Evolutionary conservation across 1,284 basidiomycete species (phyloP).

Genomic region (Sporisorium scitamineum): DNA sequence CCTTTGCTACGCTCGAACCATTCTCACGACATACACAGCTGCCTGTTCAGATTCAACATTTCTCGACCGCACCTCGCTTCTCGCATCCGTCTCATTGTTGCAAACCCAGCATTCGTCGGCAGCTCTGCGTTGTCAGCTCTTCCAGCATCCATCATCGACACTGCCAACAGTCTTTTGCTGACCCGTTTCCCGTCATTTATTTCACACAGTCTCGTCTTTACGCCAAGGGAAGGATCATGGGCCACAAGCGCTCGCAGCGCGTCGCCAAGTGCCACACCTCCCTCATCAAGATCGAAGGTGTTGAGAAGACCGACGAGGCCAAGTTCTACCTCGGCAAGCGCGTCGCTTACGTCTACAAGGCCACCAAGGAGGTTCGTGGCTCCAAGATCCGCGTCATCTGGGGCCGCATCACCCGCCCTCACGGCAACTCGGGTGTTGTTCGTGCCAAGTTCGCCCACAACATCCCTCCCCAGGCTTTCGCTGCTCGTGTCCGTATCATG

Average conservation of each 20-base stretch:
- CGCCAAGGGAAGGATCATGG: constrained; percentile 94
- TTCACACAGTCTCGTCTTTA: constrained; percentile 78
- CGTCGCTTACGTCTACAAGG: constrained; percentile 96
- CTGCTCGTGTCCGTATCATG: constrained; percentile 93
- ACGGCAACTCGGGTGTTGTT: constrained; percentile 89
- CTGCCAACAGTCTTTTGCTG: constrained; percentile 3
- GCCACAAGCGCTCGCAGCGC: constrained; percentile 98
- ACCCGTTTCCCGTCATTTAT: constrained; percentile 4
- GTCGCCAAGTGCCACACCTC: constrained; percentile 95
- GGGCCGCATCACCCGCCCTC: constrained; percentile 76
- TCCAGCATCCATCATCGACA: neutral
- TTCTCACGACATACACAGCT: neutral
- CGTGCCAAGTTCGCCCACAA: constrained; percentile 97
- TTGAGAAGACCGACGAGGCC: constrained; percentile 90
- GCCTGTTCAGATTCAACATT: neutral
- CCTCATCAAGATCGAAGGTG: constrained; percentile 95
- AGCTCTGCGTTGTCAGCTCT: constrained; percentile 18
- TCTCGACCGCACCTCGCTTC: neutral
- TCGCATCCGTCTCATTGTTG: neutral
- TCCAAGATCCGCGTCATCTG: constrained; percentile 96
- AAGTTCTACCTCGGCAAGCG: constrained; percentile 99
- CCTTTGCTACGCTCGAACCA: neutral
- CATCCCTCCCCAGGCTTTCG: constrained; percentile 95
- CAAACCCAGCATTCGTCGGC: constrained; percentile 1
- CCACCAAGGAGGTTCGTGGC: constrained; percentile 90